Percentiles rank a stretch among this genome's conserved stretches.
phyloP scores from a whole-genome alignment of 441 rosid species.

The Cnidoscolus chayamansa region DNA sequence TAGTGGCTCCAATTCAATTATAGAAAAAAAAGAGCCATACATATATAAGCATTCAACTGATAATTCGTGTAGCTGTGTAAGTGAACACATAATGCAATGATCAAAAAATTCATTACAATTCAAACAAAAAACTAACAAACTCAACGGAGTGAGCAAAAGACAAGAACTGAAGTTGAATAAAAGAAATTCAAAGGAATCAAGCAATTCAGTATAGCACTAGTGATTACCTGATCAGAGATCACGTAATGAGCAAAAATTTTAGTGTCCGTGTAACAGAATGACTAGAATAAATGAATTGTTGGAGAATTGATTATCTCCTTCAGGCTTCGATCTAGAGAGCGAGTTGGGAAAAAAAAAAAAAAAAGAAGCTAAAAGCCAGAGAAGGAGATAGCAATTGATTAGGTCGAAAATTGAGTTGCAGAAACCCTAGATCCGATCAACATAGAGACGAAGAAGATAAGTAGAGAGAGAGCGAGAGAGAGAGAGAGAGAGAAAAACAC shows the following conservation, averaged over 20 bases:
- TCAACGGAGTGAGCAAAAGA: background rate
- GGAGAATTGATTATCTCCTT: background rate
- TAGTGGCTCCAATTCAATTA: background rate
- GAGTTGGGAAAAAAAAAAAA: background rate
- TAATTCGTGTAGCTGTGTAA: background rate
- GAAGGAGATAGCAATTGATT: background rate
- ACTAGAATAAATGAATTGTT: too few relatives aligned
- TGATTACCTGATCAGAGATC: background rate
- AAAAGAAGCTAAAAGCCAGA: too few relatives aligned
- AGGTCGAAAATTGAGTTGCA: background rate
- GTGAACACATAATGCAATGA: background rate
- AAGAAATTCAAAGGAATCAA: too few relatives aligned
- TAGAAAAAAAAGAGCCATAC: background rate
- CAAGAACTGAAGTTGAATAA: background rate
- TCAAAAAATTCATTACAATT: background rate
- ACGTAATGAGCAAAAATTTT: background rate
- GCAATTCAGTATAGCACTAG: background rate
- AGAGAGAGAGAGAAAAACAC: background rate
- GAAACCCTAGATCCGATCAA: constrained; percentile 9
- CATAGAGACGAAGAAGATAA: background rate
- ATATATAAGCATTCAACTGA: background rate
- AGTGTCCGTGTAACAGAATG: background rate
- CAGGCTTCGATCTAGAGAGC: background rate
- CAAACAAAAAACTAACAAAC: background rate
- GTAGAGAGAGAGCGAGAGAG: background rate